Conservation (phyloP, 2,329 filamentous ascomycete genomes). For the Aspergillus terreus region DNA sequence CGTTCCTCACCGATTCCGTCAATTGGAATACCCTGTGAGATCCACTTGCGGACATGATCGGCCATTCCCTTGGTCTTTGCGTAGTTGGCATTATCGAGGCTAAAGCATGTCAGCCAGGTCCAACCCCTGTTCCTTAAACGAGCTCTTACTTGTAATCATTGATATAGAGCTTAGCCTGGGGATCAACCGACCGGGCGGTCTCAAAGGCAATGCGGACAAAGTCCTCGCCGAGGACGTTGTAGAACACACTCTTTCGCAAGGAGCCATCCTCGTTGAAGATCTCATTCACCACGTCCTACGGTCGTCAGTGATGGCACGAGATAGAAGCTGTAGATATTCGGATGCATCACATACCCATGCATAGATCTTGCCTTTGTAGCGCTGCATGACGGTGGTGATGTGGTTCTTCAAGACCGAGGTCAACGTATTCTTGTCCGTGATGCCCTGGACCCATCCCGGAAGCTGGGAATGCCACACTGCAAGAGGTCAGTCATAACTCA, state of each 20-base stretch:
- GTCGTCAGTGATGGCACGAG: background rate
- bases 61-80: constrained; percentile 58
- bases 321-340: too few relatives aligned
- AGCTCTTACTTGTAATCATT: constrained; percentile 57
- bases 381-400: constrained; percentile 31
- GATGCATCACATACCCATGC: constrained; percentile 27
- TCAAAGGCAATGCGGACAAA: constrained; percentile 69
- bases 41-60: constrained; percentile 60
- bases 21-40: constrained; percentile 59
- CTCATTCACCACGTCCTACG: constrained; percentile 30
- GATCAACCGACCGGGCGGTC: constrained; percentile 64
- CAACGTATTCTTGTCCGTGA: constrained; percentile 48
- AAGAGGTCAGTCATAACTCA: background rate
- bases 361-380: constrained; percentile 34
- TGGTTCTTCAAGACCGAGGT: constrained; percentile 50
- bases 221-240: constrained; percentile 63
- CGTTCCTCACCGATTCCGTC: constrained; percentile 53
- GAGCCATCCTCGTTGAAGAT: constrained; percentile 52
- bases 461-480: constrained; percentile 39
- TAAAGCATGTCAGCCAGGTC: constrained; percentile 32
- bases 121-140: background rate
- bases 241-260: constrained; percentile 62
- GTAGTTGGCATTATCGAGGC: constrained; percentile 59
- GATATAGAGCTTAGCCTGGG: constrained; percentile 67
- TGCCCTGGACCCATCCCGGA: constrained; percentile 43